phyloP scores from a whole-genome alignment of 208 protist genomes.

The Leishmania turanica region DNA sequence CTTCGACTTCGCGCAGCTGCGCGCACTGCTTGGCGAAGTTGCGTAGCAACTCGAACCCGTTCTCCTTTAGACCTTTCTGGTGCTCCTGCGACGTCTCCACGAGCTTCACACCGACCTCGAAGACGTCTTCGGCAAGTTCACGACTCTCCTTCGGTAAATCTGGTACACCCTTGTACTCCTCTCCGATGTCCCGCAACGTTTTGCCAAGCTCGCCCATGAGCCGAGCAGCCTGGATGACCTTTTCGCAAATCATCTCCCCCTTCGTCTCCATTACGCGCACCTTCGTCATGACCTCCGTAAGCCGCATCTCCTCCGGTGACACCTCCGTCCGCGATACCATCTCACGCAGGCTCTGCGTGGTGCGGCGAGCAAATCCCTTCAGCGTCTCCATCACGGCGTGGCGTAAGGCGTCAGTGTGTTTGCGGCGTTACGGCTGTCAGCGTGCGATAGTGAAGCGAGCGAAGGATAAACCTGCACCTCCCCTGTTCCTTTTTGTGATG shows the following conservation, averaged over 20 bases:
- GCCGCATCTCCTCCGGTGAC: conserved; percentile 36
- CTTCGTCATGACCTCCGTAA: conserved; percentile 50
- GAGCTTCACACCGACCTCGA: conserved; percentile 54
- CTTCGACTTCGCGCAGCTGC: conserved; percentile 57
- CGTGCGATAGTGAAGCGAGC: not conserved
- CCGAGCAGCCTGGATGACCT: conserved; percentile 52
- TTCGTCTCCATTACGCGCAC: conserved; percentile 51
- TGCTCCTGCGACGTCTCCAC: conserved; percentile 55
- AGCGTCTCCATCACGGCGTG: conserved; percentile 54
- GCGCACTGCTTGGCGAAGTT: conserved; percentile 46
- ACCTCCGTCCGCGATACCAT: conserved; percentile 45
- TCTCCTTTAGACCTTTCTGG: conserved; percentile 58
- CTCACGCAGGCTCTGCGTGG: conserved; percentile 80
- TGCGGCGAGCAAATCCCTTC: conserved; percentile 77
- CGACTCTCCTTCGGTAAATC: conserved; percentile 56
- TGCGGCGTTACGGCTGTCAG: not conserved
- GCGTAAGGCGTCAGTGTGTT: not conserved
- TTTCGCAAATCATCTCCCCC: conserved; percentile 48
- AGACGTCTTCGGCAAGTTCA: conserved; percentile 57
- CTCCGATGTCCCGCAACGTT: conserved; percentile 70
- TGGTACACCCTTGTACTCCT: conserved; percentile 66
- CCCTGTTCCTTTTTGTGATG: not conserved
- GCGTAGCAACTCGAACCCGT: conserved; percentile 64
- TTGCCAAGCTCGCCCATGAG: conserved; percentile 77
- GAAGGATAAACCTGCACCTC: not conserved